Evolutionary conservation across 2,329 filamentous ascomycete genomes (phyloP), one percentile per base, ranked within the genome.

Genomic region (Diaporthe eres): DNA sequence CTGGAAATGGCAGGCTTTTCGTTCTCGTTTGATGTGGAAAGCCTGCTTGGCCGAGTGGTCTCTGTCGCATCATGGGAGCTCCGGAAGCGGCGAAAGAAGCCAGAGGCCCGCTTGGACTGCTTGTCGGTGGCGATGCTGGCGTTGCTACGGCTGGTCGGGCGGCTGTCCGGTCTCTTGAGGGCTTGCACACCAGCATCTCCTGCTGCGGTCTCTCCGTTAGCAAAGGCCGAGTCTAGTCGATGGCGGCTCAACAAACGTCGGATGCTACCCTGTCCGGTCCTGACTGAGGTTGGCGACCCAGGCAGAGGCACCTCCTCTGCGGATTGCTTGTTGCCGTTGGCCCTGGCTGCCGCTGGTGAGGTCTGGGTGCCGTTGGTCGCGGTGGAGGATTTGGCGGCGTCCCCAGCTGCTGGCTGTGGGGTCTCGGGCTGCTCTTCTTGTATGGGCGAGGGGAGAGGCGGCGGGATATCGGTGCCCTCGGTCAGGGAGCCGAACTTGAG

Each of bases 381-480:
- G 71, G 76, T 67, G 44, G 75, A 70, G 71, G 75, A 57, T 47
- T 72, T 79, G 76, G 78, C 77, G 79, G 79, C 61, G 53, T 67
- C 65, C 28, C 71, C 60, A 44, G 47, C 19, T 34, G 79, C 75
- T 63, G 74, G 72, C 39, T 77, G 70, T 51, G 80, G 80, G 57
- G 84, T 83, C 77, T 83, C 83, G 49, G 87, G 86, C 77, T 86
- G 85, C 55, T 86, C 85, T 81, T 89, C 87, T 78, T 86, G 83
- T 72, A 87, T 82, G 63, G 90, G 90, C 65, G 90, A 91, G 25
- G 89, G 89, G 63, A 85, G 85, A 34, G 90, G 90, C 42, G 90
- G 88, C 58, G 90, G 90, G 78, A 92, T 92, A 80, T 90, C 81
- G 81, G 90, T 92, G 72, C 90, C 90, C 55, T 92, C 90, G 58